phyloP scores from a whole-genome alignment of 2,329 filamentous ascomycete species.

The Simplicillium sp. region DNA sequence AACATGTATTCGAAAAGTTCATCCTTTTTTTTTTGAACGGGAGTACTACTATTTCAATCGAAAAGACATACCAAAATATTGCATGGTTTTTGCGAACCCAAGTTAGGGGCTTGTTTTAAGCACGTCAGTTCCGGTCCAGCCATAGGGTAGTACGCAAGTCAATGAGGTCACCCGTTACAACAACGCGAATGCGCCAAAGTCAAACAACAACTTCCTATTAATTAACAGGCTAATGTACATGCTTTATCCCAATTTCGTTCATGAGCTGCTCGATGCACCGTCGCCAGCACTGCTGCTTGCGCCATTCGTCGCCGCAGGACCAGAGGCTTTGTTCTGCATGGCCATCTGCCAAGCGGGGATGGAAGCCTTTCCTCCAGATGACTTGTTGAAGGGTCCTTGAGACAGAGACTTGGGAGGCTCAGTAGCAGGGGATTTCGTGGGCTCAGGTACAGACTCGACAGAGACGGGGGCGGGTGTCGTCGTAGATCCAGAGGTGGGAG shows the following conservation, averaged over 20 bases:
- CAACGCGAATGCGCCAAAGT: too few relatives aligned
- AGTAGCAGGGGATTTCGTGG: constrained; percentile 10
- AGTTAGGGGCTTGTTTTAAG: too few relatives aligned
- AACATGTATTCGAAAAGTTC: too few relatives aligned
- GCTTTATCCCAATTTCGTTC: not conserved
- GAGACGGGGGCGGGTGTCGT: not conserved
- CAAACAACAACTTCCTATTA: not conserved
- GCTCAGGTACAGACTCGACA: constrained; percentile 1
- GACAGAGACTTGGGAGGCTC: constrained; percentile 22
- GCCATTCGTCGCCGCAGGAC: constrained; percentile 16
- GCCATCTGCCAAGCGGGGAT: constrained; percentile 78
- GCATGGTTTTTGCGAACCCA: too few relatives aligned
- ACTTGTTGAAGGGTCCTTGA: constrained; percentile 17
- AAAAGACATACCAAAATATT: too few relatives aligned
- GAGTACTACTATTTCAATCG: too few relatives aligned
- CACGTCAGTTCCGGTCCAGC: too few relatives aligned
- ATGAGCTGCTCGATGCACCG: constrained; percentile 10
- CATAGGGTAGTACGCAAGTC: too few relatives aligned
- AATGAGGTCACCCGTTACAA: too few relatives aligned
- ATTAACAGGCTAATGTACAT: not conserved
- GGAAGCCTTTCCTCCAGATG: constrained; percentile 46
- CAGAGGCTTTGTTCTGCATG: constrained; percentile 43
- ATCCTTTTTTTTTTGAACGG: too few relatives aligned
- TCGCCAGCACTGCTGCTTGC: constrained; percentile 13
- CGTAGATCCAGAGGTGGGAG: not conserved